Evolutionary conservation across 2,329 filamentous ascomycete genomes (phyloP), one percentile per base, ranked within the genome.

Genomic region (Diplodia seriata): DNA sequence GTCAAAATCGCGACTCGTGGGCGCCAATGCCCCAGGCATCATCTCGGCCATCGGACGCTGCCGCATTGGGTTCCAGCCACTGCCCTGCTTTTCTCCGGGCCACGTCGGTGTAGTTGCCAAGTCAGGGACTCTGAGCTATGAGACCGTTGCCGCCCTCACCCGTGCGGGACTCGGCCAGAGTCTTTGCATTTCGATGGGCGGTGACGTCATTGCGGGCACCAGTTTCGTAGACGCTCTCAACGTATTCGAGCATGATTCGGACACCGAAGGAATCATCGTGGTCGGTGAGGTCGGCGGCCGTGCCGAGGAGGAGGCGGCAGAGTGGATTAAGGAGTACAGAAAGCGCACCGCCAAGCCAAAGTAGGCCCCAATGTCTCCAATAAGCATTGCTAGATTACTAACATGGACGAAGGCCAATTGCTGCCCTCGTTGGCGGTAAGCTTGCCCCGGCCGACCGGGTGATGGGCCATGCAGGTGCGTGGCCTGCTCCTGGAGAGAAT

Each of bases 391-490:
- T 29, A 14, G 4, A 29, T 6, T 40, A 26, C 50, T 51, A 36
- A 67, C 69, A 69, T 53, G 63, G 76, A 56, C 18, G 36, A 68
- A 90, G 88, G 72, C 91, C 91, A 0, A 91, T 94, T 54, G 88
- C 90, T 74, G 91, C 89, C 56, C 81, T 93, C 6, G 83, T 94
- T 33, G 90, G 86, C 36, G 91, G 91, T 4, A 80, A 89, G 57
- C 80, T 87, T 70, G 89, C 89, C n/a, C 84, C 85, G 6, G 80
- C 82, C 18, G 88, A 88, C 15, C 85, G 86, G 26, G 85, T 92
- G 53, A 93, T 94, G 90, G 91, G 91, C 11, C 91, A 94, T 76
- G 90, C 91, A 11, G 91, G 91, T 53, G 91, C 91, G 15, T 92
- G 91, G 82, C 83, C 84, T 65, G 84, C 88, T 1, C 84, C 87